These are phyloP conservation scores for Rutstroemia sp. DNA, from an alignment of 2,329 filamentous ascomycete genomes.

Conservation along the genomic window DNA sequence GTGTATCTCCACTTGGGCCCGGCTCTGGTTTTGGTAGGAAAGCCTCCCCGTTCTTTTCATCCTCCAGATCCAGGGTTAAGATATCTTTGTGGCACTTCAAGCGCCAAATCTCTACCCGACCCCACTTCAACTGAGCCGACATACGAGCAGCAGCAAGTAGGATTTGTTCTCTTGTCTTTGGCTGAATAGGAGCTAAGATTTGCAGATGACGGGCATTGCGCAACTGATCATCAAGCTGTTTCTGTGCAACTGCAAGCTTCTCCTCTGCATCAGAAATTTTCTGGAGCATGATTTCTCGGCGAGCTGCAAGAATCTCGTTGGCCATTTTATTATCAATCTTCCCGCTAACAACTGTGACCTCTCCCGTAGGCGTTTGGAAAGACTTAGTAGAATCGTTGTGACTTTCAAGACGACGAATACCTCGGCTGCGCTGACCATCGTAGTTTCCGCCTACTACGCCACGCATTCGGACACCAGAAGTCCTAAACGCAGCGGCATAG, in stretches of 20 bases:
- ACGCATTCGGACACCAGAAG: slow-evolving; percentile 82
- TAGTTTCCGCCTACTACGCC: slow-evolving; percentile 80
- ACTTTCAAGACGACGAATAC: slow-evolving; percentile 60
- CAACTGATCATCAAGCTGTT: slow-evolving; percentile 73
- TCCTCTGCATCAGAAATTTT: slow-evolving; percentile 80
- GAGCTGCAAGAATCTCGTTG: slow-evolving; percentile 75
- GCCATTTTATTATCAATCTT: slow-evolving; percentile 76
- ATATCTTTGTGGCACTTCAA: slow-evolving; percentile 88
- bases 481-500: slow-evolving; percentile 90
- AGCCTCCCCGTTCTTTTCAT: slow-evolving; percentile 45
- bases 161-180: slow-evolving; percentile 80
- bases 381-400: slow-evolving; percentile 43
- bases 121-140: slow-evolving; percentile 86
- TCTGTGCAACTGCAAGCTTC: slow-evolving; percentile 64
- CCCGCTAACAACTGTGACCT: slow-evolving; percentile 65
- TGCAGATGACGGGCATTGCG: slow-evolving; percentile 87
- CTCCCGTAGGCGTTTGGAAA: slow-evolving; percentile 64
- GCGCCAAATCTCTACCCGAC: slow-evolving; percentile 88
- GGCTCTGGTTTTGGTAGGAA: slow-evolving; percentile 10
- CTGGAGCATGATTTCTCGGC: slow-evolving; percentile 72
- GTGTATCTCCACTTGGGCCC: slow-evolving; percentile 12
- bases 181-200: slow-evolving; percentile 81
- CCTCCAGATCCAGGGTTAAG: slow-evolving; percentile 74
- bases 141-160: slow-evolving; percentile 78
- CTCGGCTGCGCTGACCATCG: slow-evolving; percentile 69